A percentile compares a stretch with the other conserved stretches of the same genome.
phyloP scores from a whole-genome alignment of 768 basidiomycete species.

The Russula abietina region DNA sequence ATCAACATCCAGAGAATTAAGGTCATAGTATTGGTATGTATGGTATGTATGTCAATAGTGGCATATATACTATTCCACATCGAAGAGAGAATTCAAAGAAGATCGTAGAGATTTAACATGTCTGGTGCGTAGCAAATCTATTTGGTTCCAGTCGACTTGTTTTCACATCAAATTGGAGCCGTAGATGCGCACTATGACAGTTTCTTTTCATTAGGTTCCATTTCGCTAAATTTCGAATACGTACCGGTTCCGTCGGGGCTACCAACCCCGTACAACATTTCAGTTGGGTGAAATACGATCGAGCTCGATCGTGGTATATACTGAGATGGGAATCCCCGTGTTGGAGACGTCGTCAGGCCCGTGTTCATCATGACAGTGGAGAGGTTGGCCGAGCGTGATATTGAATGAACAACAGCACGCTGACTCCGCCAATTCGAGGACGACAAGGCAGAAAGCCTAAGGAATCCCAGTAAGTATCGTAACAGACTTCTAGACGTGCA shows the following conservation, averaged over 20 bases:
- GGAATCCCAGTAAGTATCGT: neutral
- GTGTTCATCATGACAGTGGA: conserved; percentile 48
- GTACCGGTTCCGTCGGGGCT: conserved; percentile 57
- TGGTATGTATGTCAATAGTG: conserved; percentile 1
- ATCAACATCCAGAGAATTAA: neutral
- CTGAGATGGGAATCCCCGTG: conserved; percentile 49
- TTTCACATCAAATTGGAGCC: conserved; percentile 24
- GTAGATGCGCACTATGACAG: conserved; percentile 20
- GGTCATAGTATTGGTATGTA: conserved; percentile 1
- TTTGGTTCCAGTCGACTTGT: neutral
- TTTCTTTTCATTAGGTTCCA: neutral
- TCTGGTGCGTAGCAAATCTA: neutral
- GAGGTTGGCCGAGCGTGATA: conserved; percentile 38
- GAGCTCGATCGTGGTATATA: conserved; percentile 60
- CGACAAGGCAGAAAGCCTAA: conserved; percentile 44
- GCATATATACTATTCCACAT: conserved; percentile 7
- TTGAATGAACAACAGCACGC: conserved; percentile 52
- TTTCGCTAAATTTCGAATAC: conserved; percentile 15
- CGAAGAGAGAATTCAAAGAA: conserved; percentile 3
- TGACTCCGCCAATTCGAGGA: conserved; percentile 62
- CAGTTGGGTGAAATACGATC: conserved; percentile 75
- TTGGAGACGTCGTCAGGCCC: conserved; percentile 49
- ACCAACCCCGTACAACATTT: conserved; percentile 77
- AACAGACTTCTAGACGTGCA: neutral
- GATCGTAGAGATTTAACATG: conserved; percentile 12